Conservation (phyloP, 2,329 filamentous ascomycete genomes). For the Aspergillus sp. region DNA sequence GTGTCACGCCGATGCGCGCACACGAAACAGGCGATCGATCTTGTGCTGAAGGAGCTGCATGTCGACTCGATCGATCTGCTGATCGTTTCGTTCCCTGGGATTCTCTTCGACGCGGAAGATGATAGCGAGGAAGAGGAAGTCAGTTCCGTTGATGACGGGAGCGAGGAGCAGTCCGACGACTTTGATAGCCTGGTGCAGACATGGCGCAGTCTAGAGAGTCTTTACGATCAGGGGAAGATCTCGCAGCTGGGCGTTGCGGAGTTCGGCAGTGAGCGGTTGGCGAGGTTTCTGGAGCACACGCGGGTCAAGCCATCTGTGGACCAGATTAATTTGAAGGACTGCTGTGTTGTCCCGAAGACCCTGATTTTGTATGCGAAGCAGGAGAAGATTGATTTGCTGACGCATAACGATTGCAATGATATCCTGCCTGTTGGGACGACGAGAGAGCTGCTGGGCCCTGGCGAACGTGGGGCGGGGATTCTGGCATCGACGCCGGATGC, state of each 20-base stretch:
- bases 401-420: constrained; percentile 91
- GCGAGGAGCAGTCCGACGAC: constrained; percentile 47
- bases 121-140: constrained; percentile 71
- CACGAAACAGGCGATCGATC: constrained; percentile 72
- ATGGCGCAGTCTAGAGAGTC: constrained; percentile 66
- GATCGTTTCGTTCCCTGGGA: constrained; percentile 88
- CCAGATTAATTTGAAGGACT: constrained; percentile 95
- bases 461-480: constrained; percentile 70
- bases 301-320: constrained; percentile 76
- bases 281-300: constrained; percentile 71
- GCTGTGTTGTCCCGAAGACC: constrained; percentile 90
- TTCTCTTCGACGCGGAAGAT: constrained; percentile 90
- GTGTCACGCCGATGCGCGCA: constrained; percentile 65
- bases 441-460: constrained; percentile 75
- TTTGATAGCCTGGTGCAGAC: constrained; percentile 66
- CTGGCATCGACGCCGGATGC: constrained; percentile 60
- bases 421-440: constrained; percentile 84
- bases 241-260: constrained; percentile 81
- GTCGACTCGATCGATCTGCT: constrained; percentile 78
- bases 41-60: constrained; percentile 78
- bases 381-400: constrained; percentile 80
- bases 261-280: constrained; percentile 81
- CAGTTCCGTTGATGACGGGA: constrained; percentile 41
- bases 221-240: constrained; percentile 71
- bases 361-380: constrained; percentile 81